Evolutionary conservation across 179 eudicot genomes (phyloP).

Genomic region (Silene coronaria): DNA sequence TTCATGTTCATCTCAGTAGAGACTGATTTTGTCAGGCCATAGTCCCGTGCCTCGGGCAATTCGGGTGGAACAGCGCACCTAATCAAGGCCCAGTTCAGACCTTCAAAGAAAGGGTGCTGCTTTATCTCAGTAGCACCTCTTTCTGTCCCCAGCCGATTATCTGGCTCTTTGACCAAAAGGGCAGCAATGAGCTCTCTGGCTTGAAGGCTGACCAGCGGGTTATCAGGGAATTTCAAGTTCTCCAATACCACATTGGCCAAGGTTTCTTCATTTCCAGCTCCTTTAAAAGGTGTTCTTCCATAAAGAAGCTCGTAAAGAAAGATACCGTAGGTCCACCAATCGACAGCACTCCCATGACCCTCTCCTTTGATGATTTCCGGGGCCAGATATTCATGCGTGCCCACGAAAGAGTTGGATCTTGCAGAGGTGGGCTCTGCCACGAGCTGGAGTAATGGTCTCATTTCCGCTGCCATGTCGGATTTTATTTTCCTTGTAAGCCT

Average conservation of each 20-base stretch:
- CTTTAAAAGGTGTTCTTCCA: constrained; percentile 78
- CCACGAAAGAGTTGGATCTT: constrained; percentile 80
- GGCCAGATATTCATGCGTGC: constrained; percentile 82
- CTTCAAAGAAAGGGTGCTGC: constrained; percentile 47
- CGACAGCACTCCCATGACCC: constrained; percentile 89
- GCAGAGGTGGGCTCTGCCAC: constrained; percentile 54
- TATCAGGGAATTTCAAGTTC: constrained; percentile 62
- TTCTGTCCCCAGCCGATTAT: constrained; percentile 43
- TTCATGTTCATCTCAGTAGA: constrained; percentile 32
- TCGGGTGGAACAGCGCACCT: constrained; percentile 66
- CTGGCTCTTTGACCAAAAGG: constrained; percentile 45
- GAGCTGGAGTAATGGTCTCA: constrained; percentile 37
- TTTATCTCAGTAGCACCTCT: constrained; percentile 50
- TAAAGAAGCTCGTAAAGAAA: constrained; percentile 79
- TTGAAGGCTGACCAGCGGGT: constrained; percentile 54
- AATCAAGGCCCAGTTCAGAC: constrained; percentile 80
- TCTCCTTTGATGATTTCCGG: constrained; percentile 82
- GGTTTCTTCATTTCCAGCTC: constrained; percentile 72
- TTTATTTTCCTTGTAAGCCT: constrained; percentile 31
- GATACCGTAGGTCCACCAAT: constrained; percentile 88
- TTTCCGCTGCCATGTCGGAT: constrained; percentile 31
- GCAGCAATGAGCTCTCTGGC: constrained; percentile 37
- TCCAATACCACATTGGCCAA: constrained; percentile 67
- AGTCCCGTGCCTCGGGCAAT: constrained; percentile 44
- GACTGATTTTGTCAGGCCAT: constrained; percentile 22